Conservation (phyloP, 164 flowering plant species). For the Stephania yunnanensis region DNA sequence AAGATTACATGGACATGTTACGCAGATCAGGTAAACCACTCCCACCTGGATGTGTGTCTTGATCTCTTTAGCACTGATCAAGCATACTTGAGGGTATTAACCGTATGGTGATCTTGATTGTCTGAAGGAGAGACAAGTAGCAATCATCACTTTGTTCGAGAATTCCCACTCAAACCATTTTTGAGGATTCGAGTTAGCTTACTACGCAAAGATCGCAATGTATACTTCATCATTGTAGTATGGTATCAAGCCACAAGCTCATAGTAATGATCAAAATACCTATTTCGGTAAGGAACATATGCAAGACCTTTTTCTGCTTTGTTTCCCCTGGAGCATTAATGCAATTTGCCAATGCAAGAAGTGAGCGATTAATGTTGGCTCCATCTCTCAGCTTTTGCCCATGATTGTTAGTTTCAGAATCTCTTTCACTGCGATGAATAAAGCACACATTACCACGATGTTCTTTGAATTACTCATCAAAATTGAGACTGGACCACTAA, state of each 20-base stretch:
- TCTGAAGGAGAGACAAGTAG: slow-evolving; percentile 80
- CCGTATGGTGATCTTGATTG: slow-evolving; percentile 77
- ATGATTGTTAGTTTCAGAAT: slow-evolving; percentile 80
- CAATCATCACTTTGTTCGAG: slow-evolving; percentile 87
- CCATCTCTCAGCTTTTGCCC: slow-evolving; percentile 95
- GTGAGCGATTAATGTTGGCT: slow-evolving; percentile 86
- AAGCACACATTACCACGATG: not conserved
- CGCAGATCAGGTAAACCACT: not conserved
- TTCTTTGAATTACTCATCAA: not conserved
- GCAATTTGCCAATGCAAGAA: slow-evolving; percentile 92
- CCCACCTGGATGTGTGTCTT: slow-evolving; percentile 80
- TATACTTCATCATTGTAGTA: slow-evolving; percentile 19
- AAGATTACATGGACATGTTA: not conserved
- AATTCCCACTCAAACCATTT: slow-evolving; percentile 94
- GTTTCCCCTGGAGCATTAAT: slow-evolving; percentile 90
- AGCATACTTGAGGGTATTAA: slow-evolving; percentile 89
- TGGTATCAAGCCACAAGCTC: not conserved
- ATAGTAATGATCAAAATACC: slow-evolving; percentile 34
- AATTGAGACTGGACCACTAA: slow-evolving; percentile 1
- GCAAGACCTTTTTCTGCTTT: slow-evolving; percentile 90
- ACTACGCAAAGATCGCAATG: slow-evolving; percentile 38
- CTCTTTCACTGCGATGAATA: slow-evolving; percentile 65
- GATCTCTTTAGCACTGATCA: slow-evolving; percentile 90
- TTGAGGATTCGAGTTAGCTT: slow-evolving; percentile 88
- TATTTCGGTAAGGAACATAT: slow-evolving; percentile 90